Evolutionary conservation across 345 rosid genomes (phyloP).

Genomic region (Populus simonii): DNA sequence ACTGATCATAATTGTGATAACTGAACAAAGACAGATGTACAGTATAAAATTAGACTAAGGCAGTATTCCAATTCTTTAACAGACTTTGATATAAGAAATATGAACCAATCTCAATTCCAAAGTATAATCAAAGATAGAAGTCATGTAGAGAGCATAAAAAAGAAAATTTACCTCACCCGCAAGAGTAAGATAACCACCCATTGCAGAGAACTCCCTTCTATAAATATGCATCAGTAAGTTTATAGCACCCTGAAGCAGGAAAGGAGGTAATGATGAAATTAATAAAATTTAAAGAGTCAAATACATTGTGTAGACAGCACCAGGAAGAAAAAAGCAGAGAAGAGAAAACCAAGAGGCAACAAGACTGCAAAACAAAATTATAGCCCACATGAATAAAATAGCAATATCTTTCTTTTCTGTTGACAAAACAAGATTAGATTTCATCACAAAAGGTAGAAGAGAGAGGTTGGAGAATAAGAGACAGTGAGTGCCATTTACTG

Average conservation of each 20-base stretch:
- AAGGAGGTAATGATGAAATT: background rate
- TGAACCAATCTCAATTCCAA: background rate
- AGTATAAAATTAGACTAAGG: background rate
- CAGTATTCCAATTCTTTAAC: background rate
- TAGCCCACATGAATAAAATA: background rate
- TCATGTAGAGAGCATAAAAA: slow-evolving; percentile 5
- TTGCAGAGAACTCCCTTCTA: slow-evolving; percentile 76
- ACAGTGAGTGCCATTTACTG: background rate
- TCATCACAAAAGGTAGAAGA: background rate
- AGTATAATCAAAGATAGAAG: background rate
- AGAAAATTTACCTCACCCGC: slow-evolving; percentile 84
- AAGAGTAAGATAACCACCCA: slow-evolving; percentile 98
- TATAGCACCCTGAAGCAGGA: slow-evolving; percentile 81
- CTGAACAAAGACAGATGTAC: background rate
- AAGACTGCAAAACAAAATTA: background rate
- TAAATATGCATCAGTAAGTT: slow-evolving; percentile 86
- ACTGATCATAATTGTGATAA: background rate
- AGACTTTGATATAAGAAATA: background rate
- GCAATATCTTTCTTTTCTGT: background rate
- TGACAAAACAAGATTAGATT: background rate
- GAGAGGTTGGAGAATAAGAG: background rate
- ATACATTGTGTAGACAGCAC: background rate
- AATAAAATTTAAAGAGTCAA: background rate
- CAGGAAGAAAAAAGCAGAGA: background rate
- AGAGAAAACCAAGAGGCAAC: background rate